Evolutionary conservation across 2,329 filamentous ascomycete species (phyloP), one percentile per base, ranked within the genome.

Genomic region (Trichoderma atrobrunneum): DNA sequence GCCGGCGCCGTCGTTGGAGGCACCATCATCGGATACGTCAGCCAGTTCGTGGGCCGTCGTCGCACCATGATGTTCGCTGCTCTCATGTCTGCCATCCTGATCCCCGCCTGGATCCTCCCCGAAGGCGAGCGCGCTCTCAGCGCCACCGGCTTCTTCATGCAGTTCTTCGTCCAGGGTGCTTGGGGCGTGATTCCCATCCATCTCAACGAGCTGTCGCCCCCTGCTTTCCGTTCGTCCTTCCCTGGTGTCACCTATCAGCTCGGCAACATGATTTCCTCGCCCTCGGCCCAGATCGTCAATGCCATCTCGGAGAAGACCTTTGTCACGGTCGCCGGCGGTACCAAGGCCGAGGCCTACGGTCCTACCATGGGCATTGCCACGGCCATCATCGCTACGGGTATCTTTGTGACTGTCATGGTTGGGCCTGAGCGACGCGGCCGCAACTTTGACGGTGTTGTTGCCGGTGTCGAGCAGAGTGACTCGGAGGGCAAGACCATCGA

Each of bases 281-380:
- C 91, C 0, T 91, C 89, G 0, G 90, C 92, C 0, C 92, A 94
- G 79, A 94, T 95, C 62, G 90, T 94, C 78, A 93, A 94, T 73
- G 91, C 90, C 14, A 86, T 94, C 65, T 86, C 92, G 1, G 91
- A 94, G 77, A 87, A 83, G 59, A 85, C 85, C 39, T 86, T 86
- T 51, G 84, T 94, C 60, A 88, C 80, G 0, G 84, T 86, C 54
- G 78, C 78, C 7, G 82, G 84, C 11, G 91, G 92, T 3, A 79
- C 89, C 71, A 79, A 78, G 4, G 91, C 89, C 1, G 88, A 92
- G 65, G 91, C 91, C 0, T 94, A 94, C 75, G 92, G 92, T 0
- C 92, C 90, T 0, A 88, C 88, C 18, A 95, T 94, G 92, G 92
- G 87, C 14, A 84, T 94, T 70, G 92, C 90, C 4, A 94, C 92